These are phyloP conservation scores for Spirogloea muscicola DNA, from an alignment of 139 green algal species.

Conservation along the genomic window DNA sequence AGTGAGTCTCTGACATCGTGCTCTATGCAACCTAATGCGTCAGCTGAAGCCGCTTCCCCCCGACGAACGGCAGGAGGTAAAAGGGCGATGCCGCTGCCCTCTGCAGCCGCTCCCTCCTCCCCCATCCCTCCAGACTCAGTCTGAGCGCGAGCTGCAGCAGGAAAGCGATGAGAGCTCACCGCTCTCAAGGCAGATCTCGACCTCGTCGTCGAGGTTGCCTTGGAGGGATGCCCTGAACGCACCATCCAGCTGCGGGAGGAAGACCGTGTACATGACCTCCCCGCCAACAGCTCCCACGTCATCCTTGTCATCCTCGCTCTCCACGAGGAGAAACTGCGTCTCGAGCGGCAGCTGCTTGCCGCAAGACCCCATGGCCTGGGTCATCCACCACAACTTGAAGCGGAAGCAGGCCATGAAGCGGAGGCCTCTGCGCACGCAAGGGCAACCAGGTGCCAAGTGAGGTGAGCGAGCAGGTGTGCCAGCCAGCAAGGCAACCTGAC, in stretches of 20 bases:
- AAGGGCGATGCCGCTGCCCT: no score
- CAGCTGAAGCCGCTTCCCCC: no score
- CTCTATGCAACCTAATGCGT: no score
- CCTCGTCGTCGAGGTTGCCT: neutral
- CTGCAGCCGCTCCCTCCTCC: no score
- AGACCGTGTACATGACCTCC: neutral
- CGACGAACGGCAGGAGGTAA: no score
- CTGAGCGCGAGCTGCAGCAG: no score
- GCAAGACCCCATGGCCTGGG: conserved; percentile 8
- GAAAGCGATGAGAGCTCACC: neutral
- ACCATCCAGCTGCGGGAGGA: conserved; percentile 15
- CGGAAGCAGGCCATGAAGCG: conserved; percentile 16
- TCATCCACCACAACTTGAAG: conserved; percentile 40
- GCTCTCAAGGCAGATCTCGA: conserved; percentile 24
- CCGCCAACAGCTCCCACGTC: neutral
- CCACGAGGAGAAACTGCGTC: conserved; percentile 28
- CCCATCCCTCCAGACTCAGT: no score
- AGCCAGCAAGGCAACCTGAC: no score
- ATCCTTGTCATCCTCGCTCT: conserved; percentile 2
- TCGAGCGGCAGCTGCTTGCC: conserved; percentile 7
- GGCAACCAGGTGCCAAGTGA: no score
- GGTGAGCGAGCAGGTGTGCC: no score
- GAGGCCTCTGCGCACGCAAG: conserved; percentile 8
- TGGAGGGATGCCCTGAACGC: conserved; percentile 13
- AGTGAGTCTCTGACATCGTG: no score